Base-by-base conservation (phyloP, 176 grass and related monocot species). In the Hsuehochloa calcarea region DNA sequence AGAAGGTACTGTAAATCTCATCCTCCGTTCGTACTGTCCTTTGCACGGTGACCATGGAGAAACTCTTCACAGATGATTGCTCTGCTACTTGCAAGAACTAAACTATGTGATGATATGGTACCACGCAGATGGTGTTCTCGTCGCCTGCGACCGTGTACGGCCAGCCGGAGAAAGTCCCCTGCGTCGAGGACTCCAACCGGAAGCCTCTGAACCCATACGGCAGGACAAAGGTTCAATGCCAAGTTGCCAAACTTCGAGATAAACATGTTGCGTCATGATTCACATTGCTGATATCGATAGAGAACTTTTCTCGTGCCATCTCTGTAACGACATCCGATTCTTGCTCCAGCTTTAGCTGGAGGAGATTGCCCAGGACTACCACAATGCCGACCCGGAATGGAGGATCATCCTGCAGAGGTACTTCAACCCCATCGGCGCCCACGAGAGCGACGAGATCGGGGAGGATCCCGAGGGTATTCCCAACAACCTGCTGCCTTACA, bases 401-500 rank as follows among this genome's bases (percentile, higher is more conserved):
- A 86, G 84, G 80, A 95, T 93, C 63, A 91, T 95, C 80, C 79
- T 93, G 35, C 66, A 95, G 64, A 85, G 96, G 47, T 98, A 98
- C 84, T 98, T 95, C 89, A 98, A 98, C 77, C 96, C 93, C 64
- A 92, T 98, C 40, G 96, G 96, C 56, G 93, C 93, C 0, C 93
- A 98, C 85, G 82, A 87, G 84, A 94, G 89, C 87, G 95, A 91
- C 31, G 75, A 95, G 83, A 90, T 98, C 80, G 96, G 96, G 25
- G 96, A 98, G 85, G 93, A 98, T 81, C 93, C 93, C 62, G 93
- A 66, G 77, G 96, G 96, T 5, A 79, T 95, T 34, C 96, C 96
- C 46, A 98, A 98, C 90, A 98, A 98, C 82, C 75, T 98, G 65
- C 91, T 98, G 78, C 96, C 96, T 19, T 98, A 92, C 87, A 95